phyloP scores from a whole-genome alignment of 1,284 basidiomycete genomes.

The Pseudozyma tsukubaensis region DNA sequence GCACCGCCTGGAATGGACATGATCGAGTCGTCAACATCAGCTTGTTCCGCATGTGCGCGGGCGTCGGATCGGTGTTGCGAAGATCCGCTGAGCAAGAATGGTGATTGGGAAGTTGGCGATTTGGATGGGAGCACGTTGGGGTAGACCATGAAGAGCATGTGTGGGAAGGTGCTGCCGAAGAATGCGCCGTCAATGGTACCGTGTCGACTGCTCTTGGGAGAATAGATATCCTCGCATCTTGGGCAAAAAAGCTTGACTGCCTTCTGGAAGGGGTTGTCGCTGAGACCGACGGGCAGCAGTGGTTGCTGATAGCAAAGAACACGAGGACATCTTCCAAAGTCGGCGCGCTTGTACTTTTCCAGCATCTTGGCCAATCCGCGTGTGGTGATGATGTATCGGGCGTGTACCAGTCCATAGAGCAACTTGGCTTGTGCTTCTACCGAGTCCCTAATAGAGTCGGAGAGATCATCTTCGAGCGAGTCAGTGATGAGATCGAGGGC shows the following conservation, averaged over 20 bases:
- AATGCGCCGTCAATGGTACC: conserved; percentile 69
- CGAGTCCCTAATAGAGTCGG: conserved; percentile 60
- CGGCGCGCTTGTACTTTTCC: conserved; percentile 68
- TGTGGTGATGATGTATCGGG: conserved; percentile 66
- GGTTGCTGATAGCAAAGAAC: conserved; percentile 67
- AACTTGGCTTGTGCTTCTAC: conserved; percentile 67
- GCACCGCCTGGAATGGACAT: conserved; percentile 29
- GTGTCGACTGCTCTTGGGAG: conserved; percentile 65
- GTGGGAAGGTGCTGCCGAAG: conserved; percentile 67
- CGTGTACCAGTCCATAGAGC: conserved; percentile 67
- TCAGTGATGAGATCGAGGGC: conserved; percentile 92
- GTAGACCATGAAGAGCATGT: conserved; percentile 75
- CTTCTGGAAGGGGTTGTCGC: conserved; percentile 66
- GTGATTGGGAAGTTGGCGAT: conserved; percentile 54
- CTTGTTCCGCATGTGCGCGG: conserved; percentile 72
- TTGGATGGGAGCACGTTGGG: conserved; percentile 75
- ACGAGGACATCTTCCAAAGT: conserved; percentile 67
- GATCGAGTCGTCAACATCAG: conserved; percentile 49
- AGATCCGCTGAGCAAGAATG: conserved; percentile 50
- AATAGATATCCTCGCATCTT: conserved; percentile 67
- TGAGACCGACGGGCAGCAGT: conserved; percentile 64
- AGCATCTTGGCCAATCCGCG: conserved; percentile 68
- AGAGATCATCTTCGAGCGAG: conserved; percentile 65
- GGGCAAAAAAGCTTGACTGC: conserved; percentile 68
- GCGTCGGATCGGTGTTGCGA: conserved; percentile 32